These are phyloP conservation scores for Pythium aristosporum DNA, from an alignment of 352 stramenopile species.

Conservation along the genomic window DNA sequence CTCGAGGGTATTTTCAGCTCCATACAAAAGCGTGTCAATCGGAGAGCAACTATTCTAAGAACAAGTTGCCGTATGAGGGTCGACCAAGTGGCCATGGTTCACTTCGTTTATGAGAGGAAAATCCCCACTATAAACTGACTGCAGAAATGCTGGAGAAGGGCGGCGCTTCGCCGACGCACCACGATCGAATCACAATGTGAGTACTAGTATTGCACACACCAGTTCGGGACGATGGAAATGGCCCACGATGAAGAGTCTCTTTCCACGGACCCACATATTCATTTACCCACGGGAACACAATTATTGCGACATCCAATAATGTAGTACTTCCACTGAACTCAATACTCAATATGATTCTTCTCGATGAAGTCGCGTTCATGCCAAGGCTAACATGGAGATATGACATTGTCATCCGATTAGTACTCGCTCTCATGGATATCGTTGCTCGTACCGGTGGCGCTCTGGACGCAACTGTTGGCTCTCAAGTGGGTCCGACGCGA, in stretches of 20 bases:
- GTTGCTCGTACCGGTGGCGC: background rate
- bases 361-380: too few relatives aligned
- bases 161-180: background rate
- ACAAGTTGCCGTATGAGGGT: conserved; percentile 16
- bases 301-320: too few relatives aligned
- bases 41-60: conserved; percentile 9
- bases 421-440: background rate
- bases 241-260: too few relatives aligned
- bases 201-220: background rate
- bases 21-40: conserved; percentile 2
- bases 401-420: too few relatives aligned
- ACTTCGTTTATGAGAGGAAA: conserved; percentile 8
- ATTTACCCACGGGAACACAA: too few relatives aligned
- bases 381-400: too few relatives aligned
- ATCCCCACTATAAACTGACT: conserved; percentile 9
- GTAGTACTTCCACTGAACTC: too few relatives aligned
- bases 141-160: background rate
- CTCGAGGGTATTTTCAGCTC: conserved; percentile 1
- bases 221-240: too few relatives aligned
- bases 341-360: too few relatives aligned
- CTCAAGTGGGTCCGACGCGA: background rate
- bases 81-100: background rate
- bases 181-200: background rate
- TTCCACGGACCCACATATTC: too few relatives aligned
- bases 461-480: background rate